These are phyloP conservation scores for Backusella liffmaniae DNA, from an alignment of 192 early-diverging fungal genomes.

Conservation along the genomic window DNA sequence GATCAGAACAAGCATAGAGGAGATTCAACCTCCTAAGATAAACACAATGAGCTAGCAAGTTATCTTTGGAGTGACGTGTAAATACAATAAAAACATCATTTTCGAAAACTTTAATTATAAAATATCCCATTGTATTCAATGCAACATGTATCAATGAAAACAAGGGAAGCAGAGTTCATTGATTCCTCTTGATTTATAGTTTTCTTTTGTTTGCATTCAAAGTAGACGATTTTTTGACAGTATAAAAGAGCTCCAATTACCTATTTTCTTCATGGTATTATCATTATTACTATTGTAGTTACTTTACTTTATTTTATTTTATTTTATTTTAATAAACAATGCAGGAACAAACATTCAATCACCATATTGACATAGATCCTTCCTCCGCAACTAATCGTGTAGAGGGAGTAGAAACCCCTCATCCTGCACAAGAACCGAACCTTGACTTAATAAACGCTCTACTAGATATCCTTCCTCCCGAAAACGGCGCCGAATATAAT, in stretches of 20 bases:
- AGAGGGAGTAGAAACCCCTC: not conserved
- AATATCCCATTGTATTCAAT: not conserved
- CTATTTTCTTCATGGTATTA: not conserved
- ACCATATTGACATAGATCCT: not conserved
- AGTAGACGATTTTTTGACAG: not conserved
- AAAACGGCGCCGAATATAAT: not conserved
- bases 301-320: not conserved
- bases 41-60: not conserved
- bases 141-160: not conserved
- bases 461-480: not conserved
- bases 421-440: not conserved
- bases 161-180: not conserved
- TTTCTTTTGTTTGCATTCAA: not conserved
- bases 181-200: not conserved
- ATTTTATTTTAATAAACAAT: not conserved
- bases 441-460: not conserved
- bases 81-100: constrained; percentile 1
- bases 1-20: not conserved
- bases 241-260: not conserved
- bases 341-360: not conserved
- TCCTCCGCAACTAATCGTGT: not conserved
- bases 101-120: not conserved
- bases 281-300: not conserved
- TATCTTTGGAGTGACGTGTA: not conserved
- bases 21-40: not conserved